Percentiles rank a stretch among this genome's conserved stretches.
Conservation (phyloP, 1,284 basidiomycete species). For the Ustilago curta region DNA sequence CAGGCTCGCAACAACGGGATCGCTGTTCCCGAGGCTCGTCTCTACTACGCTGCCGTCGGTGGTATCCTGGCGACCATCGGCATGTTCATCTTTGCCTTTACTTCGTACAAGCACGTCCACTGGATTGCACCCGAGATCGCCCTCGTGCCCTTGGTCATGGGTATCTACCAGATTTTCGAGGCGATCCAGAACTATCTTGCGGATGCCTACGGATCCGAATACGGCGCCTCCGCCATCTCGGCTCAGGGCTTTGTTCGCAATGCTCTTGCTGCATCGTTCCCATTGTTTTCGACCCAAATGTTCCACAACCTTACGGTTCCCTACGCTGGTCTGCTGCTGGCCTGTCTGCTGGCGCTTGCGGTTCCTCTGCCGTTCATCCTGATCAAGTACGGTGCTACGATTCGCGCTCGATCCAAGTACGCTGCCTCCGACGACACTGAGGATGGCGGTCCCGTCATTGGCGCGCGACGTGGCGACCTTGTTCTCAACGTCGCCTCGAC, state of each 20-base stretch:
- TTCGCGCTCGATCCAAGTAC: slow-evolving; percentile 56
- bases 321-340: slow-evolving; percentile 54
- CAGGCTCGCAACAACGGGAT: slow-evolving; percentile 52
- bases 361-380: slow-evolving; percentile 58
- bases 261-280: slow-evolving; percentile 52
- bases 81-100: slow-evolving; percentile 62
- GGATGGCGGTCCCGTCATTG: slow-evolving; percentile 46
- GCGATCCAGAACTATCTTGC: slow-evolving; percentile 56
- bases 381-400: slow-evolving; percentile 56
- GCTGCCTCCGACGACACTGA: slow-evolving; percentile 47
- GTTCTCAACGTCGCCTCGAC: slow-evolving; percentile 31
- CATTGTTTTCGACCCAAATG: slow-evolving; percentile 59
- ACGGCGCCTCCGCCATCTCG: slow-evolving; percentile 55
- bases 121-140: slow-evolving; percentile 61
- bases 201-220: slow-evolving; percentile 51
- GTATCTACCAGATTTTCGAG: slow-evolving; percentile 61
- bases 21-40: slow-evolving; percentile 58
- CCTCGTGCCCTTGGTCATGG: slow-evolving; percentile 55
- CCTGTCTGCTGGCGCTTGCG: slow-evolving; percentile 48
- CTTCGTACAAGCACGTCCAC: slow-evolving; percentile 56
- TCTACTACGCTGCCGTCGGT: slow-evolving; percentile 58
- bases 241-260: slow-evolving; percentile 60
- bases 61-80: slow-evolving; percentile 53
- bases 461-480: slow-evolving; percentile 38
- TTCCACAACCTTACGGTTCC: slow-evolving; percentile 56